Evolutionary conservation across 73 alveolate genomes (phyloP), one percentile per base, ranked within the genome.

Genomic region (Symbiodinium natans): DNA sequence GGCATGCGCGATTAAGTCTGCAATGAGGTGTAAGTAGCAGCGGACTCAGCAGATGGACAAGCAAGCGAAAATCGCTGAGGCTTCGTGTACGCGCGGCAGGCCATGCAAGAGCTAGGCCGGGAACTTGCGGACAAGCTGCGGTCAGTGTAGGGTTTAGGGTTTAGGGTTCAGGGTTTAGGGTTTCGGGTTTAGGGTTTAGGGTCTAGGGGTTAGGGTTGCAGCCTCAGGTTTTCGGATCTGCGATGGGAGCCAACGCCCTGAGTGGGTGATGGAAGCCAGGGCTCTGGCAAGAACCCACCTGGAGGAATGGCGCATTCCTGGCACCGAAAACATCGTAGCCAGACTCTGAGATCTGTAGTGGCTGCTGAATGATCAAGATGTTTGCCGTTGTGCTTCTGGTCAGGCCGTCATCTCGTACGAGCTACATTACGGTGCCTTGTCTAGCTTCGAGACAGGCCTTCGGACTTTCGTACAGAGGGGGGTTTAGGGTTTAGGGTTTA

Each of bases 241-340:
- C 13, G 75, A 40, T 10, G 77, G 59, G 52, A 41, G 46, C 75
- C 56, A 42, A 42, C 52, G 80, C 52, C 97, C 97, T 21, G 88
- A 68, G 40, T 90, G 97, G 97, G 97, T 90, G 97, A 41, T 31
- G 56, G 38, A 40, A 25, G 97, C 97, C 29, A 84, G 97, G 38
- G 77, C 31, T 29, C 31, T 90, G 97, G 97, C 97, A 33, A 84
- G 88, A 34, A 68, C 25, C 34, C 75, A 90, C 56, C 59, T 73
- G 89, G 97, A 90, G 88, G 97, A 90, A 33, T 90, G 97, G 97
- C 97, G 97, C 2, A 68, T 90, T 8, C 97, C 97, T 15, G 80
- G 88, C 52, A 63, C 97, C 23, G 97, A 90, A 52, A 90, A 90
- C 88, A 90, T 90, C 77, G 80, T 90, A 52, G 97, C 68, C 82